Evolutionary conservation across 1,139 yeast species (phyloP).

Genomic region (Scheffersomyces cryptocercus): DNA sequence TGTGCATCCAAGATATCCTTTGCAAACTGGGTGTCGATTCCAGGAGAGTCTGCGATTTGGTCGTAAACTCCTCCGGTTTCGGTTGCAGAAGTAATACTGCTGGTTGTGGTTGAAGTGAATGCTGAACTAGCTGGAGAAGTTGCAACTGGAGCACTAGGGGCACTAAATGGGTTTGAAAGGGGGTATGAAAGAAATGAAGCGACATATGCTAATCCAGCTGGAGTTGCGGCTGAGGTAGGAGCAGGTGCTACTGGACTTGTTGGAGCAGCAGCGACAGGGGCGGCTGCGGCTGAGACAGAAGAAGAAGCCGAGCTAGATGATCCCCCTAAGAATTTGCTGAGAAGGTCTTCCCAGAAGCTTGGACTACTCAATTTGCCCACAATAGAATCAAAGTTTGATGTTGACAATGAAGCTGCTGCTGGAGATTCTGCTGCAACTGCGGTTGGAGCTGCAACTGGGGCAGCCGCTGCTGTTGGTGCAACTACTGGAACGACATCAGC

Average conservation of each 20-base stretch:
- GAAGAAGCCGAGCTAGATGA: constrained; percentile 3
- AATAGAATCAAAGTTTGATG: background rate
- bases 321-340: background rate
- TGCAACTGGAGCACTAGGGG: background rate
- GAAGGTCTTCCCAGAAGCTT: background rate
- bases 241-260: too few species aligned
- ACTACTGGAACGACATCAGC: constrained; percentile 7
- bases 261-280: background rate
- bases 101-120: too few species aligned
- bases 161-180: background rate
- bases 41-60: constrained; percentile 11
- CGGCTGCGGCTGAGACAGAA: constrained; percentile 2
- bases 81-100: background rate
- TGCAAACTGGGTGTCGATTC: constrained; percentile 18
- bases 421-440: constrained; percentile 1
- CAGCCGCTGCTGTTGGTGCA: constrained; percentile 3
- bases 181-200: background rate
- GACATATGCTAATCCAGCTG: background rate
- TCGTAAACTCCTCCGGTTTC: constrained; percentile 10
- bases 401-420: constrained; percentile 1
- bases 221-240: background rate
- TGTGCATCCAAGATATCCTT: constrained; percentile 22
- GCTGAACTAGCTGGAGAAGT: background rate
- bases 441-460: constrained; percentile 1
- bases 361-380: background rate